These are phyloP conservation scores for Coemansia sp. DNA, from an alignment of 192 early-diverging fungal species.

Conservation along the genomic window DNA sequence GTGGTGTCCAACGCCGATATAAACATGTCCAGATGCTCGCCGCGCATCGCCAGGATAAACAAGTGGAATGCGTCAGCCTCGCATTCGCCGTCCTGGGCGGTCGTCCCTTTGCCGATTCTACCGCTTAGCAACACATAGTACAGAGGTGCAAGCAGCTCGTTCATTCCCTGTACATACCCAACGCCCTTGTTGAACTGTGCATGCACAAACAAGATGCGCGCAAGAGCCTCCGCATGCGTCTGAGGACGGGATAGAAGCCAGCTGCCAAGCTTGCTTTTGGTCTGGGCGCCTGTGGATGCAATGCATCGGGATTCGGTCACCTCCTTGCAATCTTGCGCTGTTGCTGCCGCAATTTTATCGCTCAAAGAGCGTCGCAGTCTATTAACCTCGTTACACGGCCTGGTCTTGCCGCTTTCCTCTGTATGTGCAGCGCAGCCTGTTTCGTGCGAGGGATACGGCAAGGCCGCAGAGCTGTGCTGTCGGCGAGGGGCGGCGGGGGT, in stretches of 20 bases:
- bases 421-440: neutral
- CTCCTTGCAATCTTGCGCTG: neutral
- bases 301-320: neutral
- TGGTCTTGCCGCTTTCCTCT: neutral
- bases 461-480: neutral
- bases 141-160: conserved; percentile 76
- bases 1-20: conserved; percentile 64
- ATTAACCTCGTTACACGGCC: neutral
- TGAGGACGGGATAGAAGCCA: conserved; percentile 47
- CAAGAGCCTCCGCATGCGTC: conserved; percentile 77
- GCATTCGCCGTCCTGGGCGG: conserved; percentile 20
- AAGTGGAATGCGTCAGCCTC: conserved; percentile 81
- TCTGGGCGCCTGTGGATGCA: conserved; percentile 19
- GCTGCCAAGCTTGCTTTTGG: neutral
- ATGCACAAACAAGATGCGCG: conserved; percentile 76
- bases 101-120: neutral
- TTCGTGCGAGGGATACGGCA: neutral
- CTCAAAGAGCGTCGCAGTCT: conserved; percentile 8
- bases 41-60: conserved; percentile 68
- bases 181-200: conserved; percentile 78
- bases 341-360: conserved; percentile 16
- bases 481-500: neutral
- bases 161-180: conserved; percentile 89
- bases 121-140: conserved; percentile 75
- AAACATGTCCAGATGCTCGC: conserved; percentile 77